Conservation (phyloP, 768 basidiomycete genomes). For the Leccinum sublutescens region DNA sequence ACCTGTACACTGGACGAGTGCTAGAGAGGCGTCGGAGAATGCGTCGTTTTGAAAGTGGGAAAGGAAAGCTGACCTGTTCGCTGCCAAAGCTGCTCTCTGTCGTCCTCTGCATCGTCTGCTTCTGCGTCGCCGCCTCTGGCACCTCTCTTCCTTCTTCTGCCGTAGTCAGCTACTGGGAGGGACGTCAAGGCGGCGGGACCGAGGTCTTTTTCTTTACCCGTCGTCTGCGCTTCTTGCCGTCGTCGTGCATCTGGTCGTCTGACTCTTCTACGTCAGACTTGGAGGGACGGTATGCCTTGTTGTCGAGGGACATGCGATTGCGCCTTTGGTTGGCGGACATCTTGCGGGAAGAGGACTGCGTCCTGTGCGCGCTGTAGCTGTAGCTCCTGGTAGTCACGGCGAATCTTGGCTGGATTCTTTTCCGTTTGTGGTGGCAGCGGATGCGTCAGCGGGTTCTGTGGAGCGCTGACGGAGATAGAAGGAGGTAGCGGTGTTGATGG, state of each 20-base stretch:
- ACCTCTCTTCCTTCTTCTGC: conserved; percentile 49
- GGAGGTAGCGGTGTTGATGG: conserved; percentile 49
- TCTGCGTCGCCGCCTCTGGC: conserved; percentile 42
- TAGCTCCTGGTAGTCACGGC: conserved; percentile 53
- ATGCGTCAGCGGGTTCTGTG: conserved; percentile 46
- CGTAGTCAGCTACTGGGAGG: conserved; percentile 63
- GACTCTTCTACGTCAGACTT: conserved; percentile 64
- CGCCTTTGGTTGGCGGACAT: conserved; percentile 42
- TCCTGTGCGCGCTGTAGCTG: conserved; percentile 27
- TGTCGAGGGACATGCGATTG: conserved; percentile 69
- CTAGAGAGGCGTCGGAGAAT: conserved; percentile 14
- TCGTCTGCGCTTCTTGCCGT: conserved; percentile 50
- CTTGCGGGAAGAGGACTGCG: conserved; percentile 33
- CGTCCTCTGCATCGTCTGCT: conserved; percentile 45
- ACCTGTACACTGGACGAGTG: conserved; percentile 24
- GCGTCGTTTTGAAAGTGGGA: conserved; percentile 21
- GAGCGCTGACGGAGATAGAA: conserved; percentile 67
- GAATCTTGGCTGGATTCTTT: conserved; percentile 50
- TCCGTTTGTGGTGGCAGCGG: conserved; percentile 39
- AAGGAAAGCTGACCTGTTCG: conserved; percentile 39
- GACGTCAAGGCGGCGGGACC: conserved; percentile 59
- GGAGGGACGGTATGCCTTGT: conserved; percentile 77
- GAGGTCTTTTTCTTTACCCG: conserved; percentile 47
- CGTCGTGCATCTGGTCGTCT: conserved; percentile 57
- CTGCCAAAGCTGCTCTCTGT: conserved; percentile 36